Conservation (phyloP, 805 yeast species). For the Brettanomyces custersianus region DNA sequence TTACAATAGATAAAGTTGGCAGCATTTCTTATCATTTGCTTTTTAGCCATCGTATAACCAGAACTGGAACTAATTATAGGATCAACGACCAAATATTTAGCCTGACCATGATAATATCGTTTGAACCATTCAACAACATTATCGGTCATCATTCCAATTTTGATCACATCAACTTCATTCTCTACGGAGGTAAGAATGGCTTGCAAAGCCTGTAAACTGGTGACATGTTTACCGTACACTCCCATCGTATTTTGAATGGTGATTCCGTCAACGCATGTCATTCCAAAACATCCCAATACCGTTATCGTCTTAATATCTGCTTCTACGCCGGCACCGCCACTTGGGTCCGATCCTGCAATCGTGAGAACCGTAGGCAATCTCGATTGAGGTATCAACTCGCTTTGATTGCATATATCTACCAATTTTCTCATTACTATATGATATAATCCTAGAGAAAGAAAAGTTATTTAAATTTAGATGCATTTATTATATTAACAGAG, state of each 20-base stretch:
- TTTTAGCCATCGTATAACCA: slow-evolving; percentile 49
- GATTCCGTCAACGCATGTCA: slow-evolving; percentile 69
- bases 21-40: slow-evolving; percentile 18
- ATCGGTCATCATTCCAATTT: slow-evolving; percentile 68
- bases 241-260: slow-evolving; percentile 71
- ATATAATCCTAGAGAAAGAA: too few species aligned
- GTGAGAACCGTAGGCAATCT: slow-evolving; percentile 35
- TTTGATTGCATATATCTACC: too few species aligned
- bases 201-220: not conserved
- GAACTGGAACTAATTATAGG: slow-evolving; percentile 83
- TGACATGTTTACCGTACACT: slow-evolving; percentile 3
- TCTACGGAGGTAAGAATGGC: slow-evolving; percentile 6
- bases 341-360: slow-evolving; percentile 72
- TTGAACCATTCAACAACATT: slow-evolving; percentile 43
- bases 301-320: slow-evolving; percentile 80
- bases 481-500: too few species aligned
- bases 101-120: slow-evolving; percentile 25
- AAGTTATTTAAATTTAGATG: too few species aligned
- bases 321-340: slow-evolving; percentile 93
- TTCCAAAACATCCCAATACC: slow-evolving; percentile 70
- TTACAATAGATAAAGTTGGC: slow-evolving; percentile 36
- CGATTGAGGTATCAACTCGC: too few species aligned
- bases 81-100: slow-evolving; percentile 45
- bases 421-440: too few species aligned
- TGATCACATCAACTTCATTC: slow-evolving; percentile 52